Percentiles rank a stretch among this genome's conserved stretches.
These are phyloP conservation scores for Nicotiana obtusifolia DNA, from an alignment of 257 asterid species.

Conservation along the genomic window DNA sequence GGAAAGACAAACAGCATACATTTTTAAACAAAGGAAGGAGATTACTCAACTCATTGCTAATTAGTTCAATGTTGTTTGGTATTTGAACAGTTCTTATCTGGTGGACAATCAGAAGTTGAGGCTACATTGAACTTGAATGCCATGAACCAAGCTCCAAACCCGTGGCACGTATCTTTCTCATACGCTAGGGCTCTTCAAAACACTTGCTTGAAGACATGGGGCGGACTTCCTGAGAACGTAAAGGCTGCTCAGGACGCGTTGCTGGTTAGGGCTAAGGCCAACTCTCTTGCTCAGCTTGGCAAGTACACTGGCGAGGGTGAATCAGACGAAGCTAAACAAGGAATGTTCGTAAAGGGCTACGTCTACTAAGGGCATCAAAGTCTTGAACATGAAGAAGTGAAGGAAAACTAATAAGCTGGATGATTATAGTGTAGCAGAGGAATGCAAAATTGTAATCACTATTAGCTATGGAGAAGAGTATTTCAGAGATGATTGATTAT, in stretches of 20 bases:
- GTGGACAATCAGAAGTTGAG: conserved; percentile 27
- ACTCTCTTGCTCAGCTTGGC: conserved; percentile 25
- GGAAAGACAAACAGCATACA: not conserved
- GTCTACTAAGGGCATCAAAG: not conserved
- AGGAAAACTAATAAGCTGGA: not conserved
- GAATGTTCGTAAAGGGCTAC: conserved; percentile 23
- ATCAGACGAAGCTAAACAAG: conserved; percentile 21
- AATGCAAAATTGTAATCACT: not conserved
- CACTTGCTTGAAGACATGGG: conserved; percentile 24
- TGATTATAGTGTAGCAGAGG: not conserved
- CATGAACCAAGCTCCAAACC: conserved; percentile 24
- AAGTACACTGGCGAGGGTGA: conserved; percentile 2
- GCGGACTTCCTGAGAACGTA: conserved; percentile 18
- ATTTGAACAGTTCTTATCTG: conserved; percentile 20
- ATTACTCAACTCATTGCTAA: not conserved
- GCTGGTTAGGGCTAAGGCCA: conserved; percentile 17
- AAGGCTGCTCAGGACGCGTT: conserved; percentile 15
- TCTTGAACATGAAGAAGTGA: not conserved
- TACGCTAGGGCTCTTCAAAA: conserved; percentile 21
- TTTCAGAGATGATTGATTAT: not conserved
- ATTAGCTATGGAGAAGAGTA: not conserved
- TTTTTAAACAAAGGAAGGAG: not conserved
- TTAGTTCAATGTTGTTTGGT: too few species aligned
- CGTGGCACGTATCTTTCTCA: conserved; percentile 23
- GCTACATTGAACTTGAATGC: conserved; percentile 25